Evolutionary conservation across 805 yeast species (phyloP), one percentile per base, ranked within the genome.

Genomic region (Monosporozyma siamensis): DNA sequence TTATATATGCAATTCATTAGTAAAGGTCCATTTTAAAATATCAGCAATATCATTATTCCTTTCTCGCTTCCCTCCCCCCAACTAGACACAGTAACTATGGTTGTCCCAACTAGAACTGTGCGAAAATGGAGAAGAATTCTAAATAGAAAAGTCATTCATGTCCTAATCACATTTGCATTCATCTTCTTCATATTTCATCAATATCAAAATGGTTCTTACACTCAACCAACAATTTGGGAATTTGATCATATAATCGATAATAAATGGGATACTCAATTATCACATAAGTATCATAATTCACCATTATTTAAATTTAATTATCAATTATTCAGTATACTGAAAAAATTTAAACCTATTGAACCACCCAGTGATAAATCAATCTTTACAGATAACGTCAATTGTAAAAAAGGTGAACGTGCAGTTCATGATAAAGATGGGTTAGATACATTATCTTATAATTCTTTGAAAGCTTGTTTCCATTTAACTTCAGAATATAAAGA

Each of bases 391-490:
- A 30, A 24, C 10, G 40, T 14, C 7, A 26, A 12, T 17, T 38
- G 40, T 12, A 26, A 25, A 10, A 32, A 17, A 32, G 23, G 35
- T 18, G 35, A 32, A 32, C 35, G 3, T 32, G 4, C 23, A 4
- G 17, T n/a, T 7, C 11, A 7, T 22, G 38, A 34, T n/a, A n/a
- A 34, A 6, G 38, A 34, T 21, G 27, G 27, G 1, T 10, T 40
- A 4, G 38, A 24, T 3, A 11, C 20, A 11, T 6, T 34, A 3
- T 34, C 38, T 15, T 40, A 34, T 35, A 31, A 40, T n/a, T 12
- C 12, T 15, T 40, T 40, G 22, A 10, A 25, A 10, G 39, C n/a
- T 3, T 40, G 43, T 21, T 12, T n/a, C 18, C 43, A 40, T 24
- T 15, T 40, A 14, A 11, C 39, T 11, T 24, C 29, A 18, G 14